These are phyloP conservation scores for Colletotrichum simmondsii DNA, from an alignment of 2,329 filamentous ascomycete genomes.

Conservation along the genomic window DNA sequence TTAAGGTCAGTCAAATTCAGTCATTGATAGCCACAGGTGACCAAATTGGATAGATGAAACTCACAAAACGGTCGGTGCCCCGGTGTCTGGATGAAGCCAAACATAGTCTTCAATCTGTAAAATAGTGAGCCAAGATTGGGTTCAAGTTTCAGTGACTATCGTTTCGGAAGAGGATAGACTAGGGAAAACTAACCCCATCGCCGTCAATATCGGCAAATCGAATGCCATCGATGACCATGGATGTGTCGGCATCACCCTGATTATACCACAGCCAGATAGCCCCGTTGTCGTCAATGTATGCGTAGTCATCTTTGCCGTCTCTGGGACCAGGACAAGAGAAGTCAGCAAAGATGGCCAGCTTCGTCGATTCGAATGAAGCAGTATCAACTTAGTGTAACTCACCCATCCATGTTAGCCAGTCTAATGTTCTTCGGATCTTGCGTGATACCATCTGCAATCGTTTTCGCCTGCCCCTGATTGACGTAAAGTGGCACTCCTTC, in stretches of 20 bases:
- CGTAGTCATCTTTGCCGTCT: slow-evolving; percentile 34
- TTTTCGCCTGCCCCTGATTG: slow-evolving; percentile 32
- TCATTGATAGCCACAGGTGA: not conserved
- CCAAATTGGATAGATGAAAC: not conserved
- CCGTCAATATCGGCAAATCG: slow-evolving; percentile 33
- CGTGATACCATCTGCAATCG: slow-evolving; percentile 22
- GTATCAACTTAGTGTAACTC: too few relatives aligned
- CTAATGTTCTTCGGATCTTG: slow-evolving; percentile 12
- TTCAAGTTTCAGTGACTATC: not conserved
- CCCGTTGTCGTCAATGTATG: slow-evolving; percentile 15
- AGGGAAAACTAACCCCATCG: not conserved
- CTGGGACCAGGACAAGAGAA: not conserved
- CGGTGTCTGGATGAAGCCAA: slow-evolving; percentile 30
- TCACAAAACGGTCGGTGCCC: slow-evolving; percentile 20
- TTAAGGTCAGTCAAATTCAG: too few relatives aligned
- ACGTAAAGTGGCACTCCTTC: slow-evolving; percentile 35
- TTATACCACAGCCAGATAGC: slow-evolving; percentile 34
- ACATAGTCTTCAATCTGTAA: slow-evolving; percentile 35
- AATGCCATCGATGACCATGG: slow-evolving; percentile 28
- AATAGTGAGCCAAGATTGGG: too few relatives aligned
- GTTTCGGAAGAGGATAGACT: not conserved
- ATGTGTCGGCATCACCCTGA: slow-evolving; percentile 6
- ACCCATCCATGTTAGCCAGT: slow-evolving; percentile 37
- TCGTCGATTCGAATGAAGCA: too few relatives aligned
- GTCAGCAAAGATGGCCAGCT: too few relatives aligned